Conservation (phyloP, 2,329 filamentous ascomycete species). For the Penicillium sp. region DNA sequence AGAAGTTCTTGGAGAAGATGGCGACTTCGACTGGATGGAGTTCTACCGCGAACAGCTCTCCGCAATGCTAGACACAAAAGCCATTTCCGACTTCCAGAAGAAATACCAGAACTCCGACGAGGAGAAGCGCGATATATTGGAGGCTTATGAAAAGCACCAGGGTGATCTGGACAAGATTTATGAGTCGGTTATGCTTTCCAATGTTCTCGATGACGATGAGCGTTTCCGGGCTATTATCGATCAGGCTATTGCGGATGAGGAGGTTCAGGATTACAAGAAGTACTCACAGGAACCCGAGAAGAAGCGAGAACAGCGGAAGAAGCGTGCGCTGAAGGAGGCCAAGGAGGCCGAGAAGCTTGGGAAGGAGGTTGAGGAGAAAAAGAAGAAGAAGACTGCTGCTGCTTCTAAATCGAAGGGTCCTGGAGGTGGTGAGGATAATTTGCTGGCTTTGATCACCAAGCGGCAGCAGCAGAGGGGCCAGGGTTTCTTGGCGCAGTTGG, state of each 20-base stretch:
- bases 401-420: constrained; percentile 33
- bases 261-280: constrained; percentile 64
- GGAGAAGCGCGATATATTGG: constrained; percentile 75
- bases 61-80: constrained; percentile 70
- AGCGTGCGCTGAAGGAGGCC: constrained; percentile 65
- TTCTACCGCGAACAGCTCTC: constrained; percentile 86
- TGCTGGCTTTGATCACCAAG: constrained; percentile 74
- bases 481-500: constrained; percentile 70
- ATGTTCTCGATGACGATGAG: constrained; percentile 79
- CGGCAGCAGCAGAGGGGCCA: constrained; percentile 64
- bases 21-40: constrained; percentile 83
- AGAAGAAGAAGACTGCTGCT: constrained; percentile 58
- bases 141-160: constrained; percentile 69
- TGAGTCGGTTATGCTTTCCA: constrained; percentile 80
- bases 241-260: constrained; percentile 69
- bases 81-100: constrained; percentile 72
- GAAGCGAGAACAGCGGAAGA: constrained; percentile 59
- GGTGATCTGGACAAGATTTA: constrained; percentile 79
- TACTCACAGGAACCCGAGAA: constrained; percentile 75
- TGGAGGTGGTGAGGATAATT: constrained; percentile 39
- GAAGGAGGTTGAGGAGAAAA: constrained; percentile 72
- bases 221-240: constrained; percentile 81
- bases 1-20: constrained; percentile 70
- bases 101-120: constrained; percentile 85
- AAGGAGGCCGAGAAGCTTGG: constrained; percentile 73